Percentiles rank a stretch among this genome's conserved stretches.
phyloP scores from a whole-genome alignment of 768 basidiomycete genomes.

The Boletus barrowsii region DNA sequence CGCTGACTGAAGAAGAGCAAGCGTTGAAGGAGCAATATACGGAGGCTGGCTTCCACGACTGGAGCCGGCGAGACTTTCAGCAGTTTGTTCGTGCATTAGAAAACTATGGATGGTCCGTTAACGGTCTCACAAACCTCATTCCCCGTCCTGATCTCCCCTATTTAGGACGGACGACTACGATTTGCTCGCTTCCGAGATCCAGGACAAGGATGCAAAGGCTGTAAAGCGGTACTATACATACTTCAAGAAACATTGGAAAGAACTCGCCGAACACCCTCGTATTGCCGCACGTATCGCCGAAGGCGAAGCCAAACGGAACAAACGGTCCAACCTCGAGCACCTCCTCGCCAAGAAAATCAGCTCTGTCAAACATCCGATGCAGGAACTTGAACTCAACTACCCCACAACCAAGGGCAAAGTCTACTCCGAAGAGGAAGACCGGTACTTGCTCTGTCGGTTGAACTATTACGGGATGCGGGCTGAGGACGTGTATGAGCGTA shows the following conservation, averaged over 20 bases:
- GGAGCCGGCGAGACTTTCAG: constrained; percentile 93
- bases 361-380: constrained; percentile 88
- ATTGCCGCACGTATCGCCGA: constrained; percentile 82
- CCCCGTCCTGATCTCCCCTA: neutral
- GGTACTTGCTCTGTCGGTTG: constrained; percentile 88
- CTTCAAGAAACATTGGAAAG: constrained; percentile 88
- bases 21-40: constrained; percentile 76
- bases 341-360: constrained; percentile 81
- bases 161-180: constrained; percentile 62
- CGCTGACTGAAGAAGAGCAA: constrained; percentile 85
- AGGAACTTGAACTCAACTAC: constrained; percentile 94
- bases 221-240: constrained; percentile 75
- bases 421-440: constrained; percentile 95
- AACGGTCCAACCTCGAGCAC: constrained; percentile 74
- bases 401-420: constrained; percentile 96
- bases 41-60: constrained; percentile 79
- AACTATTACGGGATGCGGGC: constrained; percentile 86
- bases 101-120: constrained; percentile 71
- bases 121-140: neutral
- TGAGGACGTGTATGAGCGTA: constrained; percentile 90
- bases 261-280: constrained; percentile 67
- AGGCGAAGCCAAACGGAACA: constrained; percentile 87
- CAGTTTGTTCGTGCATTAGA: constrained; percentile 82
- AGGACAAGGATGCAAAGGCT: constrained; percentile 77
- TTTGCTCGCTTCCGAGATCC: constrained; percentile 76